Base-by-base conservation (phyloP, 106 monocot genomes). In the Dendrobium huoshanense region DNA sequence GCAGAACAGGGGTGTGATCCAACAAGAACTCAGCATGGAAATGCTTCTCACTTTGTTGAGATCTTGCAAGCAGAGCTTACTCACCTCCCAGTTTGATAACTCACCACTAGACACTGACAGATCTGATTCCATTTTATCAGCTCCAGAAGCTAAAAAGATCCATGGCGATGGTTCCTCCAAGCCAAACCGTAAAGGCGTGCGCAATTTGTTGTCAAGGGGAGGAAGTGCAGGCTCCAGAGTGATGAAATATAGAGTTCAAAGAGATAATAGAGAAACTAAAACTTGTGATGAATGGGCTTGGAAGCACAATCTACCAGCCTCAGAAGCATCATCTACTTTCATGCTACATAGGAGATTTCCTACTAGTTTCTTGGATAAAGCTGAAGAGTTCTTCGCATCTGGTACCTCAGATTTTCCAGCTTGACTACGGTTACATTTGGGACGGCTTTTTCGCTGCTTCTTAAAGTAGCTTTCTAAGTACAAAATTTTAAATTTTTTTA, bases 21-120 rank as follows among this genome's bases (percentile, higher is more conserved):
- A 87, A 61, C 97, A 97, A 88, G 97, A 97, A 82, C 87, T 97
- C 25, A 97, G 97, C 73, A 85, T 89, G 5, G 97, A 97, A n/a
- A 97, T 97, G 97, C 86, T 97, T 54, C 90, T 94, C 73, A 84
- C 90, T n/a, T 78, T 97, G 75, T 81, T 97, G 33, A 94, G 86
- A 65, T 92, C 97, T 41, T 92, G 94, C 81, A 83, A 77, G 41
- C 88, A 90, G 41, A 83, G 74, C 56, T 47, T 86, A 11, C 49
- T 83, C 13, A 18, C 82, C 59, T 16, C 56, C 20, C 87, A 84
- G 74, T 9, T 78, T 24, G 85, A 80, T 67, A 65, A 85, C 13
- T 72, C 61, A 25, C 79, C 77, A 47, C 79, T 42, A 18, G 88
- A 90, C 58, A 79, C 44, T 75, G 64, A 65, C 10, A 13, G 18